Base-by-base conservation (phyloP, 805 yeast genomes). In the Schwanniomyces pseudopolymorphus region DNA sequence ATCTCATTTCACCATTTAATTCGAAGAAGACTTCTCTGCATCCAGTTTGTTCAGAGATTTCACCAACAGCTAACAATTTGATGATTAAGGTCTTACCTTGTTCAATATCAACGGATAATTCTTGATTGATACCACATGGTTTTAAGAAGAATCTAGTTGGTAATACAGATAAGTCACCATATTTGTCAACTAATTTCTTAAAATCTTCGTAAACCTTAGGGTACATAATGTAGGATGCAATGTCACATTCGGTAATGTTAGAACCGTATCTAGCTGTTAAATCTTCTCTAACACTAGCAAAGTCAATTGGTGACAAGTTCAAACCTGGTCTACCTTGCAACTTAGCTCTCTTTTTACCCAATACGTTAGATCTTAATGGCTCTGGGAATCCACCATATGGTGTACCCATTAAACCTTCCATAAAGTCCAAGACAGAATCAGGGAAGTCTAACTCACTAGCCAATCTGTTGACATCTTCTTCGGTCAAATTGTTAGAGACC, bases 351-450 rank as follows among this genome's bases (percentile, higher is more conserved):
- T 90, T 90, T 67, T 91, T 95, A 61, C 84, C 83, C 63, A 94
- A 82, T 52, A 94, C 80, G 68, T 91, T 89, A 33, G 96, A 79
- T 74, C 99, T 85, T 70, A 94, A 78, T 33, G 99, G 99, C 74
- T 94, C 99, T 49, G 99, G 99, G 96, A 94, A 94, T 7, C 99
- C 99, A 57, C 99, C 99, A 66, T 89, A 89, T 63, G 99, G 99
- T 56, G 94, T 94, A 66, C 99, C 99, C 88, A 94, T 94, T 67
- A 94, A 80, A 60, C 99, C 99, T 77, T 94, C 96, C 80, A 94
- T 90, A 82, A 94, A 94, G 72, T 94, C 99, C 67, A 94, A 80
- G 14, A 94, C 97, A 17, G 98, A 92, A 64, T 87, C 97, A 53
- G 99, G 99, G 96, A 94, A 92, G 72, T 94, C 99, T 59, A 94